Conservation (phyloP, 192 early-diverging fungal genomes). For the Rhizoclosmatium sp. region DNA sequence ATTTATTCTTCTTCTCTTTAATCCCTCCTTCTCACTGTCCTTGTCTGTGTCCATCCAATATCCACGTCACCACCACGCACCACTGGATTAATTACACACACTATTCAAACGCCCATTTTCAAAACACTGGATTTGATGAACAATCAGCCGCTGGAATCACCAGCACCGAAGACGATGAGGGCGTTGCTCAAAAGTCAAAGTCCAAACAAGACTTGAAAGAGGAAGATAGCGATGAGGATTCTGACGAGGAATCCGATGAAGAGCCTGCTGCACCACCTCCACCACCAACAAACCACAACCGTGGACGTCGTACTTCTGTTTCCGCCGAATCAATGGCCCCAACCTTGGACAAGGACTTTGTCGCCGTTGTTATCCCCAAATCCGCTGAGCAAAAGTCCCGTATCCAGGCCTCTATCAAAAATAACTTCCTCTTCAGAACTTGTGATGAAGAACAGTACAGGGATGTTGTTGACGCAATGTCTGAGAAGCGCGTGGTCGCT, state of each 20-base stretch:
- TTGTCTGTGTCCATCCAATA: neutral
- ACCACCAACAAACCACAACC: slow-evolving; percentile 75
- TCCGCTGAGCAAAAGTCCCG: slow-evolving; percentile 83
- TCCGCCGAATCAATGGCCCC: slow-evolving; percentile 99
- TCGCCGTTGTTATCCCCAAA: slow-evolving; percentile 90
- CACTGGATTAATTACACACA: neutral
- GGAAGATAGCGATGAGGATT: slow-evolving; percentile 24
- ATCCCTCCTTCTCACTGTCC: neutral
- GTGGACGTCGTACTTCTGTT: slow-evolving; percentile 93
- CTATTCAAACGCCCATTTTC: slow-evolving; percentile 5
- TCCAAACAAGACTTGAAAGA: slow-evolving; percentile 3
- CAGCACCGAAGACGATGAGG: neutral
- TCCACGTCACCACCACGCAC: too few relatives aligned
- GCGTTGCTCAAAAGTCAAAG: neutral
- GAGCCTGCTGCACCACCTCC: slow-evolving; percentile 70
- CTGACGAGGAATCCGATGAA: slow-evolving; percentile 60
- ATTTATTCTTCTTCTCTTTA: too few relatives aligned
- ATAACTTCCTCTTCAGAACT: slow-evolving; percentile 94
- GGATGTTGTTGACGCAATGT: slow-evolving; percentile 97
- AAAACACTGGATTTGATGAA: neutral
- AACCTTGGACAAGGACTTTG: slow-evolving; percentile 80
- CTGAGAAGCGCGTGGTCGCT: slow-evolving; percentile 80
- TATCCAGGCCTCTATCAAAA: slow-evolving; percentile 84
- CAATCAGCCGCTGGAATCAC: slow-evolving; percentile 17
- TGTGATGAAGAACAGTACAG: slow-evolving; percentile 96